phyloP scores from a whole-genome alignment of 2,329 filamentous ascomycete species.

The Zymoseptoria ardabiliae region DNA sequence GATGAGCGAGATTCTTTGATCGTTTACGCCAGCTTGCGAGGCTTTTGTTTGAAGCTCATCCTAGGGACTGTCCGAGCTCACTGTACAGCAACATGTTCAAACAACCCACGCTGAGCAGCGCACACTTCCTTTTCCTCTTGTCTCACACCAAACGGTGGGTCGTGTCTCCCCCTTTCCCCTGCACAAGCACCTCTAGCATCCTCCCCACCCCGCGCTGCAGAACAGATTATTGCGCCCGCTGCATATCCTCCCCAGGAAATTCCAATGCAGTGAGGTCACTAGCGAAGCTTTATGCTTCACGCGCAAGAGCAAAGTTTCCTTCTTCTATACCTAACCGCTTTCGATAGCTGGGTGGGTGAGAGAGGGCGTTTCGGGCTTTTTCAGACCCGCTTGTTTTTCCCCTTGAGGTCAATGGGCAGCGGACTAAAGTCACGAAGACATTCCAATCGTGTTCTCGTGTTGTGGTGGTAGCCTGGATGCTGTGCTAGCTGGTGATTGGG shows the following conservation, averaged over 20 bases:
- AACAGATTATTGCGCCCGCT: constrained; percentile 28
- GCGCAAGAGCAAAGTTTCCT: not conserved
- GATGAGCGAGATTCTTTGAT: not conserved
- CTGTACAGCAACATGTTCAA: constrained; percentile 1
- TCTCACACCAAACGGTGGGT: not conserved
- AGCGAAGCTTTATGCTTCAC: constrained; percentile 5
- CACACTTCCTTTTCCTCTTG: not conserved
- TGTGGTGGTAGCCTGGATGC: not conserved
- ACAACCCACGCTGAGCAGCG: not conserved
- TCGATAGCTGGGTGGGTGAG: not conserved
- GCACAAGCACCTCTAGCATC: not conserved
- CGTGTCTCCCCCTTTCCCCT: not conserved
- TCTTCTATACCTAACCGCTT: not conserved
- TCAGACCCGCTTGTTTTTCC: constrained; percentile 26
- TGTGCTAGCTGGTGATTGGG: not conserved
- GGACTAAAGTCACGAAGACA: constrained; percentile 30
- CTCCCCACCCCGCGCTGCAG: constrained; percentile 20
- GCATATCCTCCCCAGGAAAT: constrained; percentile 10
- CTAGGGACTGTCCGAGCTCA: not conserved
- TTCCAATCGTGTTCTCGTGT: not conserved
- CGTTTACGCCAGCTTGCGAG: not conserved
- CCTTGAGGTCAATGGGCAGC: constrained; percentile 22
- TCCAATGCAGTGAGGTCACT: constrained; percentile 27
- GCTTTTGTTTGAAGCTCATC: not conserved
- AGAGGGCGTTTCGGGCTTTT: constrained; percentile 16